Base-by-base conservation (phyloP, 805 yeast genomes). In the Teunomyces lycoperdinae region DNA sequence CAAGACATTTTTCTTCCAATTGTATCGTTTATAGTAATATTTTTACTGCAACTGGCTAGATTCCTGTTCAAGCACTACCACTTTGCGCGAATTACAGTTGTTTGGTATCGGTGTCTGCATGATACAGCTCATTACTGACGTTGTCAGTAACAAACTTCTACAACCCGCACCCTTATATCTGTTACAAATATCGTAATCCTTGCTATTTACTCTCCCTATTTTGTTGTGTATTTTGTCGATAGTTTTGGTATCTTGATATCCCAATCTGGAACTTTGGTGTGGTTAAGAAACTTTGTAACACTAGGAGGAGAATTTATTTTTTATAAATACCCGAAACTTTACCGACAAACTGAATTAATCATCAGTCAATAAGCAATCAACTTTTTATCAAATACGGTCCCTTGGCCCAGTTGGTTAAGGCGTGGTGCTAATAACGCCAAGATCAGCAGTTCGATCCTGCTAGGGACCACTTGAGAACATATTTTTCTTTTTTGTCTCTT, bases 391-490 rank as follows among this genome's bases (percentile, higher is more conserved):
- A 5, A 20, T 20, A 6, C 4, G 76, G 76, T 71, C 76, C 76
- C 76, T 71, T 71, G 76, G 76, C 76, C 76, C 71, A 71, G 76
- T 71, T 71, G 76, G 76, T 71, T 70, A 71, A 68, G 76, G 76
- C 76, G 75, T 60, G 76, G 76, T 71, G 76, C 76, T 70, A 71
- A 71, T 72, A 72, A 72, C 76, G 76, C 77, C 77, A 60, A 73
- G 88, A 82, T 83, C 88, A 81, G 86, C 88, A 80, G 88, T 83
- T 83, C 88, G 88, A 83, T 81, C 88, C 88, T 80, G 88, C 86
- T 81, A 82, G 86, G 86, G 86, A 83, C 81, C 88, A 83, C 60
- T 68, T 20, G 24, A 20, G 1, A 20, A 17, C 4, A 17, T 57
- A 39, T 59, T 65, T 44, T 36, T 36, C 20, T 11, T 36, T 20